Evolutionary conservation across 495 filamentous ascomycete species (phyloP), one percentile per base, ranked within the genome.

Genomic region (Penicillium antarcticum): DNA sequence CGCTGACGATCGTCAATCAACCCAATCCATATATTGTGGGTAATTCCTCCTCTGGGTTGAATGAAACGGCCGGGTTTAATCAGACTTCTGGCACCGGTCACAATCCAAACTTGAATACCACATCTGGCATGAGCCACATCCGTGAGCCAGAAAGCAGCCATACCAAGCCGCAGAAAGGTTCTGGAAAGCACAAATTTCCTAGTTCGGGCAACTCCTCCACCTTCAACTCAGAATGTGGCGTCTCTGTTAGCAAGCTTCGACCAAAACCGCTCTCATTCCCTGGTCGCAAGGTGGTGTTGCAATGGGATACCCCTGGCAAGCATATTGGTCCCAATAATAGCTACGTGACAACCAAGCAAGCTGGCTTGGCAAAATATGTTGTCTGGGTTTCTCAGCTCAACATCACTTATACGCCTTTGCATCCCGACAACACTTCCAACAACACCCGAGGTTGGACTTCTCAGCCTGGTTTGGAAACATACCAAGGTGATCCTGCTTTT

Each of bases 371-470:
- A 0, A 64, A 66, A 35, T 96, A 78, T 34, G 91, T 91, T 2
- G 80, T 79, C 0, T 96, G 88, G 89, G 80, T 87, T 8, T 76
- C 72, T n/a, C 91, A 95, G 79, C 71, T 95, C 29, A 95, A 96
- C 55, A 74, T 90, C 19, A 95, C 91, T 0, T 95, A 95, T 65
- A 82, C 89, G 2, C 74, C 84, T 1, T 67, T 95, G 53, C 77
- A 66, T 5, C 61, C 85, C 43, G 72, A 76, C 1, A 73, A 58
- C 11, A 69, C 74, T 5, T 19, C 36, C 16, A 48, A 48, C 46
- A 66, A 69, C 14, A 82, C 79, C 45, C 70, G 69, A 2, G 89
- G 85, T 0, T 83, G 71, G 56, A 88, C 89, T 0, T 77, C 77
- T 46, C 91, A 96, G 72, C 91, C 89, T 0, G 65, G 70, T 33